Conservation (phyloP, 176 grass and related monocot genomes). For the Raddia guianensis region DNA sequence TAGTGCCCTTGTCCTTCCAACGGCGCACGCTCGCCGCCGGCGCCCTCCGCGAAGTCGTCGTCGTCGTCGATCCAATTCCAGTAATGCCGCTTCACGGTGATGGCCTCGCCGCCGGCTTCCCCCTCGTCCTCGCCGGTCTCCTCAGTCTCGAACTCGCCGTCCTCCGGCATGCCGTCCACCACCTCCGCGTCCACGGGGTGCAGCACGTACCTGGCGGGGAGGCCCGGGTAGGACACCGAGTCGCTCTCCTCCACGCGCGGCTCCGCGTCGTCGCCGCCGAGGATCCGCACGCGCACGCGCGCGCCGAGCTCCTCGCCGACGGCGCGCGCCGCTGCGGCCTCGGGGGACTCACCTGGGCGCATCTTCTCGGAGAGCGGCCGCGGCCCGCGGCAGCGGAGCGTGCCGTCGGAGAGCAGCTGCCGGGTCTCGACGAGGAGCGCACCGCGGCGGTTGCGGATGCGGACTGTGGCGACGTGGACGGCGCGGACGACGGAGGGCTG, state of each 20-base stretch:
- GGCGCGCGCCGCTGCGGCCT: constrained; percentile 63
- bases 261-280: constrained; percentile 22
- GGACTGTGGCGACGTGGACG: constrained; percentile 72
- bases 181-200: constrained; percentile 72
- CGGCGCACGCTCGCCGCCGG: background rate
- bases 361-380: constrained; percentile 91
- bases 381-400: constrained; percentile 46
- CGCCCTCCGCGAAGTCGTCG: background rate
- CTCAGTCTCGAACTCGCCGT: constrained; percentile 83
- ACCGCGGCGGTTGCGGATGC: constrained; percentile 59
- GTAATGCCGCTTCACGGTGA: constrained; percentile 60
- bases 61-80: constrained; percentile 50
- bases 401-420: constrained; percentile 87
- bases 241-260: constrained; percentile 72
- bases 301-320: constrained; percentile 77
- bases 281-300: constrained; percentile 52
- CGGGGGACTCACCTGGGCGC: constrained; percentile 63
- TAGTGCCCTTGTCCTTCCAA: background rate
- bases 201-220: constrained; percentile 70
- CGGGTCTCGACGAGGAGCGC: constrained; percentile 68
- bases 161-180: constrained; percentile 59
- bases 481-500: constrained; percentile 49
- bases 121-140: constrained; percentile 66
- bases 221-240: constrained; percentile 72
- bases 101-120: constrained; percentile 39